Conservation (phyloP, 306 rosid species). For the Vigna hirtella region DNA sequence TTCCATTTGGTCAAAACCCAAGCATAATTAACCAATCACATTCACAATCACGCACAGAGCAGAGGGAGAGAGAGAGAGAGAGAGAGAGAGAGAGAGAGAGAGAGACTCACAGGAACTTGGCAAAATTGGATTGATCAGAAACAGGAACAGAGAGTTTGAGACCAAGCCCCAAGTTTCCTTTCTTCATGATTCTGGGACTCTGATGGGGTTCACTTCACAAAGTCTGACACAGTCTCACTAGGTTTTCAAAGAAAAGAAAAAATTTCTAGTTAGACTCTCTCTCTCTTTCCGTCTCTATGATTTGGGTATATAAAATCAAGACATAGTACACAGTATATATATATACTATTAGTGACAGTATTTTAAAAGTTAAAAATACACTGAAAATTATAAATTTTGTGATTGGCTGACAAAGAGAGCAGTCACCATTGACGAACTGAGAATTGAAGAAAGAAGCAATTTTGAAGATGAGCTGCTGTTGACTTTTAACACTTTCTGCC, state of each 20-base stretch:
- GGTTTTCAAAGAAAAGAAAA: conserved; percentile 25
- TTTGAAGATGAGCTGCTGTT: conserved; percentile 43
- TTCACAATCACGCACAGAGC: conserved; percentile 3
- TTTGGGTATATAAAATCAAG: conserved; percentile 1
- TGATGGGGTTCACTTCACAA: conserved; percentile 23
- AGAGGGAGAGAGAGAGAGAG: conserved; percentile 23
- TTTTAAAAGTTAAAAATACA: neutral
- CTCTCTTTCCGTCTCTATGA: neutral
- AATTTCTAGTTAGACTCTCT: neutral
- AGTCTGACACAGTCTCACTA: conserved; percentile 19
- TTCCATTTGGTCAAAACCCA: conserved; percentile 44
- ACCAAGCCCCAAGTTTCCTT: conserved; percentile 60
- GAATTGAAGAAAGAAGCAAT: conserved; percentile 12
- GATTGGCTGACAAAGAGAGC: conserved; percentile 53
- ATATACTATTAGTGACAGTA: neutral
- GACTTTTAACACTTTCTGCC: conserved; percentile 45
- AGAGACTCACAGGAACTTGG: conserved; percentile 75
- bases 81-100: conserved; percentile 9
- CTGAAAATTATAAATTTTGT: conserved; percentile 18
- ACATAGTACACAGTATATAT: neutral
- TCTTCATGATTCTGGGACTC: conserved; percentile 62
- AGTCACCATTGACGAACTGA: conserved; percentile 49
- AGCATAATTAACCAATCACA: conserved; percentile 29
- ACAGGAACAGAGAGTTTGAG: conserved; percentile 85
- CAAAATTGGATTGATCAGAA: conserved; percentile 66